Base-by-base conservation (phyloP, 495 filamentous ascomycete genomes). In the Apodospora peruviana region DNA sequence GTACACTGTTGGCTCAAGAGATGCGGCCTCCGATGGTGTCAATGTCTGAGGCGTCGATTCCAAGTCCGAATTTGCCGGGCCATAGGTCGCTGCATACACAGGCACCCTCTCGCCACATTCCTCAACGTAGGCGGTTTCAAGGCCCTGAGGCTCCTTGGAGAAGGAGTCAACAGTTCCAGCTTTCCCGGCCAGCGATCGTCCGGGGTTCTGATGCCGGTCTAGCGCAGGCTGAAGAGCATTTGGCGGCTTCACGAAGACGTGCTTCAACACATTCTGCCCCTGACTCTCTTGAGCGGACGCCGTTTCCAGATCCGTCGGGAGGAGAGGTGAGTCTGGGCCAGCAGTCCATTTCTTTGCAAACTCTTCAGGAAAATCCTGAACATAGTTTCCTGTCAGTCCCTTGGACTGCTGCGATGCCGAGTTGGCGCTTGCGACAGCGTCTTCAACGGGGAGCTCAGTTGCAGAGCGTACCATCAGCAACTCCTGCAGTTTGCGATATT, bases 1-100 rank as follows among this genome's bases (percentile, higher is more conserved):
- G 68, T 88, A 91, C 3, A 76, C 40, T 1, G 72, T 72, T 17
- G 74, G 70, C 19, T 17, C 17, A 7, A 19, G 14, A 25, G 22
- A 39, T 21, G 49, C 8, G 16, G 22, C 16, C 5, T 35, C n/a
- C 9, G 24, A 23, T 32, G 34, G 20, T 8, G 20, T 8, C 3
- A 21, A n/a, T 9, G 12, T 3, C n/a, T 40, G n/a, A 5, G 12
- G 9, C 5, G n/a, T 20, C 14, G n/a, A 25, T 17, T 24, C 12
- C 12, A 22, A 39, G n/a, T 48, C 22, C 8, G 7, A 27, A 12
- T 18, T 50, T 19, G n/a, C 3, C 29, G 22, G 17, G 18, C 55
- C 53, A 35, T 62, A 65, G 10, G 51, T 55, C 55, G 62, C 67
- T 17, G 36, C 52, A 41, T 62, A 62, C 2, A 49, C 38, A 29